Evolutionary conservation across 306 rosid species (phyloP).

Genomic region (Lithocarpus polystachyus): DNA sequence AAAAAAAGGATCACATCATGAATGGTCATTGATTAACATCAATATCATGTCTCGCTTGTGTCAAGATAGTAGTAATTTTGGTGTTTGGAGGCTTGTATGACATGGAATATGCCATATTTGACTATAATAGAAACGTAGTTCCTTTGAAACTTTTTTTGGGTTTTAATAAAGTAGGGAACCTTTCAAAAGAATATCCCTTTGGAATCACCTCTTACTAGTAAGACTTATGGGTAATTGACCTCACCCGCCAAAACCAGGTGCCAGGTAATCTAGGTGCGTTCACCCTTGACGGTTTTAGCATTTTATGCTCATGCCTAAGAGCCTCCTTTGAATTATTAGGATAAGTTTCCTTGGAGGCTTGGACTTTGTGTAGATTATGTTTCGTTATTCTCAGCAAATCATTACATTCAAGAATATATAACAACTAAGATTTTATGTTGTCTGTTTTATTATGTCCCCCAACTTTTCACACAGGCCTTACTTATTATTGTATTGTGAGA

Average conservation of each 20-base stretch:
- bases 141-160: not conserved
- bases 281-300: no score
- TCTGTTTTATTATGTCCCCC: not conserved
- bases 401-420: not conserved
- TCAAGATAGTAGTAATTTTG: not conserved
- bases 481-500: not conserved
- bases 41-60: not conserved
- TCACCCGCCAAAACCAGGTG: no score
- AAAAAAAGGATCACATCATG: not conserved
- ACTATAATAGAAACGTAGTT: not conserved
- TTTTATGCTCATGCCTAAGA: no score
- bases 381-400: not conserved
- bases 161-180: no score
- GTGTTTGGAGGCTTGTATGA: not conserved
- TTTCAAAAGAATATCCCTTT: no score
- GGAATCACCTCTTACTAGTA: no score
- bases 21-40: not conserved
- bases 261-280: no score
- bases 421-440: not conserved
- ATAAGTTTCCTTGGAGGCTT: not conserved
- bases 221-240: no score
- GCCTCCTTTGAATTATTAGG: no score
- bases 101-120: not conserved
- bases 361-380: not conserved
- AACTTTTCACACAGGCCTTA: not conserved